phyloP scores from a whole-genome alignment of 306 rosid genomes.

The Prosopis cineraria region DNA sequence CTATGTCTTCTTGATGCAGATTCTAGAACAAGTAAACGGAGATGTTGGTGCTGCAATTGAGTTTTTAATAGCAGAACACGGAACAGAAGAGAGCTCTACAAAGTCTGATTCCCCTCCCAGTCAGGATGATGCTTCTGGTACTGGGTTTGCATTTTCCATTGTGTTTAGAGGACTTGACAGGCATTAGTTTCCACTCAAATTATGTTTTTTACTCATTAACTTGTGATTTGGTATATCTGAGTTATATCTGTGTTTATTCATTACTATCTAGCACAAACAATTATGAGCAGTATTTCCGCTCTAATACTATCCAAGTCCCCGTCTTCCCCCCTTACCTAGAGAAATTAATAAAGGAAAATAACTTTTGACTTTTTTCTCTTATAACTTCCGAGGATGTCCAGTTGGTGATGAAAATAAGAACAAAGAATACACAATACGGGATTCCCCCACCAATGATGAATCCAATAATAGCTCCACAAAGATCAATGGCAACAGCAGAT shows the following conservation, averaged over 20 bases:
- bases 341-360: neutral
- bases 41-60: constrained; percentile 79
- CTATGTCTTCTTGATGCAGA: constrained; percentile 45
- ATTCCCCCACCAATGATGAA: constrained; percentile 36
- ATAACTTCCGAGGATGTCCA: constrained; percentile 33
- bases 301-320: neutral
- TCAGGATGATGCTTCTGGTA: constrained; percentile 56
- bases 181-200: constrained; percentile 20
- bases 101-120: constrained; percentile 46
- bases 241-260: constrained; percentile 17
- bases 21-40: constrained; percentile 67
- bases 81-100: constrained; percentile 51
- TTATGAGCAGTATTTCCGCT: neutral
- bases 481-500: constrained; percentile 32
- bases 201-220: neutral
- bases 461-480: constrained; percentile 32
- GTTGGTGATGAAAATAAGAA: constrained; percentile 41
- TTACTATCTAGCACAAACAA: constrained; percentile 1
- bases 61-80: constrained; percentile 79
- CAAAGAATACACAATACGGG: constrained; percentile 39
- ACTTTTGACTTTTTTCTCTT: constrained; percentile 3
- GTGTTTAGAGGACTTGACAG: constrained; percentile 14
- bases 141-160: constrained; percentile 35
- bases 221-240: neutral
- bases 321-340: neutral